Evolutionary conservation across 2,329 filamentous ascomycete genomes (phyloP).

Genomic region (Cladorrhinum sp.): DNA sequence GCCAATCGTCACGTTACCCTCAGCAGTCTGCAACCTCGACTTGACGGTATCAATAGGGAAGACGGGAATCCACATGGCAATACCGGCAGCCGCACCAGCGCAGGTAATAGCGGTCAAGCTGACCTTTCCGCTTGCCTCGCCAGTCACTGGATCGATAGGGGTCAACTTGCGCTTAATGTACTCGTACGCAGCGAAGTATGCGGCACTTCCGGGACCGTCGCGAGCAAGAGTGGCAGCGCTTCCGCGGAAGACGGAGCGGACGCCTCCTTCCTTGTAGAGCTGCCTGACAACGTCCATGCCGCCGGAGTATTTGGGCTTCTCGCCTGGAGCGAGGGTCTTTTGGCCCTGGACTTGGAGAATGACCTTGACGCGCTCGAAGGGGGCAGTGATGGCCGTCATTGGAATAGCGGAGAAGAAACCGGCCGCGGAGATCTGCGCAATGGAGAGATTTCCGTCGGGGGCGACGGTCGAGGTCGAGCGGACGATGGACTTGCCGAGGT

Average conservation of each 20-base stretch:
- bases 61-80: constrained; percentile 99
- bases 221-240: constrained; percentile 86
- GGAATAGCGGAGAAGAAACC: constrained; percentile 98
- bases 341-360: constrained; percentile 97
- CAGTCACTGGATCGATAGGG: constrained; percentile 71
- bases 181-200: constrained; percentile 97
- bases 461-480: constrained; percentile 61
- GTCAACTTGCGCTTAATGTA: constrained; percentile 86
- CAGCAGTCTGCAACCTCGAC: constrained; percentile 85
- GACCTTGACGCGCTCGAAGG: constrained; percentile 98
- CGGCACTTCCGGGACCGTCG: constrained; percentile 88
- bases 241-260: constrained; percentile 90
- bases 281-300: constrained; percentile 88
- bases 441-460: constrained; percentile 69
- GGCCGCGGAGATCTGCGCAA: constrained; percentile 83
- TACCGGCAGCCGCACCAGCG: constrained; percentile 84
- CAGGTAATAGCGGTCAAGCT: constrained; percentile 78
- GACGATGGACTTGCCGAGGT: constrained; percentile 89
- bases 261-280: constrained; percentile 85
- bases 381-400: constrained; percentile 97
- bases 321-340: constrained; percentile 76
- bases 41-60: constrained; percentile 98
- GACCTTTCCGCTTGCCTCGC: constrained; percentile 71
- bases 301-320: constrained; percentile 89
- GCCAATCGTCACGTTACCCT: constrained; percentile 76